Base-by-base conservation (phyloP, 2,329 filamentous ascomycete species). In the Pseudopyricularia cyperi region DNA sequence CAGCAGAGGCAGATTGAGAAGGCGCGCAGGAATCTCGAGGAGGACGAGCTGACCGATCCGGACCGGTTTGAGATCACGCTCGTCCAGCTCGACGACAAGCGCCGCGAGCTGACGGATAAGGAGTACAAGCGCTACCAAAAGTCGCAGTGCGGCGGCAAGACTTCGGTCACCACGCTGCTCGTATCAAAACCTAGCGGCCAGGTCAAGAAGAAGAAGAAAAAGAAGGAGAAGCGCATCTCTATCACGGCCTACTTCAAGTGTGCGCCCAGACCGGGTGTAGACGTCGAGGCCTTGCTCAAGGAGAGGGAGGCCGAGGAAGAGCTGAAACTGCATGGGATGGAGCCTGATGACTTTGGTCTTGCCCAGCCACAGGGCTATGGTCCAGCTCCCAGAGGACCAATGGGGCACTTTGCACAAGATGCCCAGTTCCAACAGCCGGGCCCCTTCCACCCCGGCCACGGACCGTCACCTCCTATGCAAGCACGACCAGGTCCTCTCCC, bases 241-340 rank as follows among this genome's bases (percentile, higher is more conserved):
- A 50, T 50, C 24, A 50, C 48, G 4, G 48, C 48, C 11, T 50
- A 50, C 34, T 50, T 26, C 48, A 50, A 50, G 34, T 24, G 19
- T 7, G 34, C 33, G 7, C 48, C 48, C n/a, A 39, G 24, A 22
- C 15, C 48, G 17, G 48, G 22, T 17, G 48, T 42, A 34, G 48
- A 42, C 17, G 34, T 42, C 17, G 33, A 42, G 48, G 19, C 22
- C 12, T 26, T 50, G 33, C 22, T 50, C 34, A 42, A 42, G 34
- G 48, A 50, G 34, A 37, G 34, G 15, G 48, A 50, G 24, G 12
- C 12, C 2, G 24, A 51, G 19, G 17, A 42, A 42, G 37, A 42
- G 4, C 11, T 19, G 12, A 42, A 19, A 34, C 33, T n/a, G 5
- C 33, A 42, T 39, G 35, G n/a, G 34, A 24, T 51, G 24, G n/a